A percentile compares a stretch with the other conserved stretches of the same genome.
These are phyloP conservation scores for Verticillium nubilum DNA, from an alignment of 2,329 filamentous ascomycete species.

Conservation along the genomic window DNA sequence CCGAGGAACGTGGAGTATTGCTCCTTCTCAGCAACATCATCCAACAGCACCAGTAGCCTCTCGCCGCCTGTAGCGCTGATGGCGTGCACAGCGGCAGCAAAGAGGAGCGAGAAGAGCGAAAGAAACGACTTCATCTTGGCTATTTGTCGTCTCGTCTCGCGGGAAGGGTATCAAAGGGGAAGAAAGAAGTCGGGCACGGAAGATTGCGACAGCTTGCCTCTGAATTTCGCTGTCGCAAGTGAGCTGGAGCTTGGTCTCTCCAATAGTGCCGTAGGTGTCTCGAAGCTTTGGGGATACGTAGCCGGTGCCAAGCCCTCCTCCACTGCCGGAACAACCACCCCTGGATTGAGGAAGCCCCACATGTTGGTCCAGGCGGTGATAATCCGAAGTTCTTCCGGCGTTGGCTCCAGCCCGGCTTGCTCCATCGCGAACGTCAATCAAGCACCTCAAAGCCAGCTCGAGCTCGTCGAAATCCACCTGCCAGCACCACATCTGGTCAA, in stretches of 20 bases:
- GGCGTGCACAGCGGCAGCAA: slow-evolving; percentile 64
- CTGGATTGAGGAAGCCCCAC: background rate
- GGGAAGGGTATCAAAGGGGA: slow-evolving; percentile 6
- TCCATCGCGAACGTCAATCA: slow-evolving; percentile 1
- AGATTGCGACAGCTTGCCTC: slow-evolving; percentile 12
- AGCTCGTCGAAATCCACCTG: slow-evolving; percentile 6
- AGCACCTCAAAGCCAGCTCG: background rate
- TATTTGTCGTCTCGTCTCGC: slow-evolving; percentile 3
- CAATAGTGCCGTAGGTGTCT: slow-evolving; percentile 2
- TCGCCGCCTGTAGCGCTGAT: slow-evolving; percentile 76
- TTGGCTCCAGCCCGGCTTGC: background rate
- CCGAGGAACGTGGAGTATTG: slow-evolving; percentile 77
- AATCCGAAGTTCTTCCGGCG: background rate
- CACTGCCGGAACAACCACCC: background rate
- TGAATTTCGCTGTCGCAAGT: slow-evolving; percentile 2
- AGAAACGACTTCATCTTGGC: slow-evolving; percentile 68
- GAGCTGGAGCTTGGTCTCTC: background rate
- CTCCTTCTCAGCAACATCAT: slow-evolving; percentile 74
- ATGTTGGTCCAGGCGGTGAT: background rate
- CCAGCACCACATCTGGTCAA: slow-evolving; percentile 21
- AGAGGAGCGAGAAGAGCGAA: slow-evolving; percentile 58
- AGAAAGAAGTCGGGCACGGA: slow-evolving; percentile 14
- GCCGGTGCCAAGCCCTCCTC: slow-evolving; percentile 10
- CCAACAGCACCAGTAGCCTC: slow-evolving; percentile 79
- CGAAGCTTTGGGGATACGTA: slow-evolving; percentile 19